phyloP scores from a whole-genome alignment of 345 rosid species.

The Tarenaya hassleriana region DNA sequence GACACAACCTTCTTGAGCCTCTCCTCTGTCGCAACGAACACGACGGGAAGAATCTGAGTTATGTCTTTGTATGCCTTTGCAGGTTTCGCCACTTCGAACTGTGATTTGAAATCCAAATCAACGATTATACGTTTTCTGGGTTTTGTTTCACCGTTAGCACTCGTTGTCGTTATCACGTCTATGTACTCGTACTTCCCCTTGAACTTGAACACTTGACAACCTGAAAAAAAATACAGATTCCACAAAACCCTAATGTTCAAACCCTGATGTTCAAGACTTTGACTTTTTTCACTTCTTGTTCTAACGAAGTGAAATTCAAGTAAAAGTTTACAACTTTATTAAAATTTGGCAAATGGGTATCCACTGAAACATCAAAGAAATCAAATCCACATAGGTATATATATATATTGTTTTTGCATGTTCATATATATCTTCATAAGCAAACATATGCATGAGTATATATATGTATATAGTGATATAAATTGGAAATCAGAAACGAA shows the following conservation, averaged over 20 bases:
- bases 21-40: conserved; percentile 41
- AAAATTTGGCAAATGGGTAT: not conserved
- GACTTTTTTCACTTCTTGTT: conserved; percentile 2
- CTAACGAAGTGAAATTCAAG: not conserved
- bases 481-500: not conserved
- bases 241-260: not conserved
- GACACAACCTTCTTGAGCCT: conserved; percentile 35
- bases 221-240: conserved; percentile 13
- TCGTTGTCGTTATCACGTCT: conserved; percentile 29
- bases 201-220: conserved; percentile 31
- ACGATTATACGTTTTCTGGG: conserved; percentile 35
- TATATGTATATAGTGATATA: not conserved
- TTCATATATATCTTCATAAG: not conserved
- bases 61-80: conserved; percentile 35
- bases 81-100: conserved; percentile 47
- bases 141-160: conserved; percentile 10
- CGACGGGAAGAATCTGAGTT: conserved; percentile 26
- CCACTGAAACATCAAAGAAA: not conserved
- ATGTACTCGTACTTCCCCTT: conserved; percentile 37
- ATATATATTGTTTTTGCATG: too few species aligned
- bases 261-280: not conserved
- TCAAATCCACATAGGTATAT: too few species aligned
- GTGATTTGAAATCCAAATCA: conserved; percentile 48
- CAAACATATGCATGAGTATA: not conserved
- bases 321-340: not conserved